Percentiles rank a stretch among this genome's conserved stretches.
Conservation (phyloP, 1,139 yeast genomes). For the Saccharomyces hybrid region DNA sequence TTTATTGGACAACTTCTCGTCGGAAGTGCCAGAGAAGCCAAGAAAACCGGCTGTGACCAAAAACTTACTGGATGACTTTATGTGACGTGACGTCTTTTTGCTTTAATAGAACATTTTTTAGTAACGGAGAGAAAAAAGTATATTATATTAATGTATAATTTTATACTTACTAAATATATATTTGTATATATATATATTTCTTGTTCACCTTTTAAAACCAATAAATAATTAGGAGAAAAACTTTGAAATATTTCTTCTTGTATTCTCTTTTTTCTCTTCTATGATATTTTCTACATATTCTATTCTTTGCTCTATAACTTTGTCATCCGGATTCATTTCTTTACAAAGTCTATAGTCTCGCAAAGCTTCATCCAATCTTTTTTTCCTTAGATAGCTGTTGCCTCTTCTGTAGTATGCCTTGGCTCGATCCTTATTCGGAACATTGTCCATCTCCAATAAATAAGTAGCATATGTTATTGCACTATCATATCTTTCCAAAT, state of each 20-base stretch:
- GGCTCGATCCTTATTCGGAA: slow-evolving; percentile 42
- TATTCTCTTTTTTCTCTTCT: slow-evolving; percentile 40
- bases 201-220: neutral
- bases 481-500: slow-evolving; percentile 39
- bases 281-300: slow-evolving; percentile 36
- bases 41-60: slow-evolving; percentile 3
- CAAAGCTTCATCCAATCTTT: slow-evolving; percentile 45
- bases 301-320: slow-evolving; percentile 41
- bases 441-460: slow-evolving; percentile 43
- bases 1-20: neutral
- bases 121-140: neutral
- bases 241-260: slow-evolving; percentile 49
- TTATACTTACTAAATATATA: neutral
- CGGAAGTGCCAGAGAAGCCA: neutral
- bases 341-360: slow-evolving; percentile 41
- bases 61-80: slow-evolving; percentile 7
- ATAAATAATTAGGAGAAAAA: slow-evolving; percentile 36
- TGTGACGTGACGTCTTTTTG: slow-evolving; percentile 2
- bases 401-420: slow-evolving; percentile 61
- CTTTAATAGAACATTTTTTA: slow-evolving; percentile 1
- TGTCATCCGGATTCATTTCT: slow-evolving; percentile 43
- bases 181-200: neutral
- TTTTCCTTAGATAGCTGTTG: slow-evolving; percentile 38
- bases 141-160: neutral
- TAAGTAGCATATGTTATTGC: slow-evolving; percentile 49